Conservation (phyloP, 352 stramenopile genomes). For the Pythium phragmitis region DNA sequence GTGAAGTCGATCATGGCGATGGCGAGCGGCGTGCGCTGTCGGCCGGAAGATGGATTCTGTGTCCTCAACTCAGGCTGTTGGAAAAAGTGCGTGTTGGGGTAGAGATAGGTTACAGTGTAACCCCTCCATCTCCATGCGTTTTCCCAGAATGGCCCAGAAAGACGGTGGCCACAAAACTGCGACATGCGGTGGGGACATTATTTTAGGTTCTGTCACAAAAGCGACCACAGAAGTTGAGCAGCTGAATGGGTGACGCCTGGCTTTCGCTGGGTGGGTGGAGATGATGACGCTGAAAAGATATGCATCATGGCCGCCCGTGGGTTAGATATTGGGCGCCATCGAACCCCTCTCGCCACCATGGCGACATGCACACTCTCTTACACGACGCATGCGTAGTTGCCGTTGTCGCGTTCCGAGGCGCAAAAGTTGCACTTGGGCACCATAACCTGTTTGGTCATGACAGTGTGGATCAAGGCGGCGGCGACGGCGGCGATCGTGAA, state of each 20-base stretch:
- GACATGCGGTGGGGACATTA: conserved; percentile 1
- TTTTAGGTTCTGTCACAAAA: neutral
- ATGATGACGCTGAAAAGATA: too few species aligned
- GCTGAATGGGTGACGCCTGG: conserved; percentile 1
- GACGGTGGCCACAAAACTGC: neutral
- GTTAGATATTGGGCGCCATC: too few species aligned
- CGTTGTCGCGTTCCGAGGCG: conserved; percentile 5
- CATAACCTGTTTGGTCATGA: conserved; percentile 63
- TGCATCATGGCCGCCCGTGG: too few species aligned
- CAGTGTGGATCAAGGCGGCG: conserved; percentile 68
- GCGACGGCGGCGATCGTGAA: conserved; percentile 43
- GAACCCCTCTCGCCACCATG: too few species aligned
- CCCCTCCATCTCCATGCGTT: neutral
- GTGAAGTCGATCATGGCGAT: conserved; percentile 45
- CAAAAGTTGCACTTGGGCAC: conserved; percentile 21
- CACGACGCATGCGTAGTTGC: conserved; percentile 17
- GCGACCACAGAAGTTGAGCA: neutral
- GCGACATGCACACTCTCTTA: neutral
- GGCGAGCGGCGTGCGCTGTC: neutral
- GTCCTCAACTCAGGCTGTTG: conserved; percentile 3
- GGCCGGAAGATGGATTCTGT: conserved; percentile 1
- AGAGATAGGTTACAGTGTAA: neutral
- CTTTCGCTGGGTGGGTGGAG: too few species aligned
- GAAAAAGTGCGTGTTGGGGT: neutral
- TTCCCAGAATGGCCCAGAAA: too few species aligned